phyloP scores from a whole-genome alignment of 2,329 filamentous ascomycete genomes.

The Eutypella sp. region DNA sequence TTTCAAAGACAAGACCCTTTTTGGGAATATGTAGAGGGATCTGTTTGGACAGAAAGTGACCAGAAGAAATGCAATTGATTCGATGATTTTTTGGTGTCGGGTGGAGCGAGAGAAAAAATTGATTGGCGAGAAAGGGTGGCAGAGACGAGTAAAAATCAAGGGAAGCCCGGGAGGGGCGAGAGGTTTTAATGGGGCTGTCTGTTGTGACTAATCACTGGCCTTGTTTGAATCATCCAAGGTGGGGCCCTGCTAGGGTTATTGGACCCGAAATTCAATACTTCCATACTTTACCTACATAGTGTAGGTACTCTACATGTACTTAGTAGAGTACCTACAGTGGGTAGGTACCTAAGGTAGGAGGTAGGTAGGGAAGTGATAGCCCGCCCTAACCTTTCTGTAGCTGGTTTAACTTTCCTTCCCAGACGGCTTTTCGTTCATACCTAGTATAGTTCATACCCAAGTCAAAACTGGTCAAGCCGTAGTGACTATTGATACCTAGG shows the following conservation, averaged over 20 bases:
- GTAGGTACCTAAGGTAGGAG: too few species aligned
- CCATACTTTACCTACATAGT: too few species aligned
- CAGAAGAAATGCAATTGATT: conserved; percentile 26
- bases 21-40: conserved; percentile 8
- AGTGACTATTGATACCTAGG: too few species aligned
- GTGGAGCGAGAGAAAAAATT: conserved; percentile 29
- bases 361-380: too few species aligned
- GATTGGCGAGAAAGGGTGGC: conserved; percentile 30
- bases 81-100: conserved; percentile 27
- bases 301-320: too few species aligned
- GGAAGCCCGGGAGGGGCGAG: conserved; percentile 22
- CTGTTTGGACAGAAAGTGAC: conserved; percentile 25
- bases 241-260: conserved; percentile 2
- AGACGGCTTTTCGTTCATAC: too few species aligned
- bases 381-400: too few species aligned
- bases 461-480: too few species aligned
- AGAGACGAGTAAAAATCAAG: conserved; percentile 29
- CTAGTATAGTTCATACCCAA: too few species aligned
- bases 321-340: too few species aligned
- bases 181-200: conserved; percentile 28
- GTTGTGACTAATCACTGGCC: conserved; percentile 30
- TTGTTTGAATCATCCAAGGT: conserved; percentile 14
- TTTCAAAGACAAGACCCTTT: conserved; percentile 21
- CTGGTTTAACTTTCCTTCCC: too few species aligned
- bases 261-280: background rate